Conservation (phyloP, 371 early-diverging fungal species). For the Syncephalastrum contaminatum region DNA sequence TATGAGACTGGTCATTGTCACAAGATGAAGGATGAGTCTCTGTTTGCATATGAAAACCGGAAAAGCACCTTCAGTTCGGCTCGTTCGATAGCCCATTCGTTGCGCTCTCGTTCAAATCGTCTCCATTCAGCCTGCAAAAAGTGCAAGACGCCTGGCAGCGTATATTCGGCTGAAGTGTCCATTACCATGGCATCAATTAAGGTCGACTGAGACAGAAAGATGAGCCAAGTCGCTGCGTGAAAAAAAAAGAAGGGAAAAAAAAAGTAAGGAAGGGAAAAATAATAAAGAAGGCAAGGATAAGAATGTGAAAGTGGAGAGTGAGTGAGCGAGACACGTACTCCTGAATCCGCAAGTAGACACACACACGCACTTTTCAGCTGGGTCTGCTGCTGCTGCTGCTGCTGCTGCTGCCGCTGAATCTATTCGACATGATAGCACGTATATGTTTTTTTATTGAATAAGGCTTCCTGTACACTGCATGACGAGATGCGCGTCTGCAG, state of each 20-base stretch:
- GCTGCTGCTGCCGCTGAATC: no score
- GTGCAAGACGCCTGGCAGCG: slow-evolving; percentile 83
- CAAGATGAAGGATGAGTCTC: background rate
- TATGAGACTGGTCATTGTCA: slow-evolving; percentile 59
- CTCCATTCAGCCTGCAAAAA: slow-evolving; percentile 87
- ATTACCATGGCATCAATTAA: slow-evolving; percentile 16
- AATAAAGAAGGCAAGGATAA: background rate
- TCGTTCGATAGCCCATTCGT: slow-evolving; percentile 87
- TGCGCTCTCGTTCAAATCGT: slow-evolving; percentile 82
- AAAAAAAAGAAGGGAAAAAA: no score
- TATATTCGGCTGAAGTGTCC: slow-evolving; percentile 52
- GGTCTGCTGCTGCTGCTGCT: no score
- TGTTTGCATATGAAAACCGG: background rate
- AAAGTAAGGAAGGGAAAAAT: no score
- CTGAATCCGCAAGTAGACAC: background rate
- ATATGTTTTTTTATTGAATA: no score
- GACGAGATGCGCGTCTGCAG: no score
- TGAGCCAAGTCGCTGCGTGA: no score
- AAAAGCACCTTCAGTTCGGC: slow-evolving; percentile 75
- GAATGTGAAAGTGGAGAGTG: background rate
- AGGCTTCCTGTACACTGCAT: no score
- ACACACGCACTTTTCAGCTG: background rate
- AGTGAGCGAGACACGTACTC: no score
- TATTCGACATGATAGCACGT: no score
- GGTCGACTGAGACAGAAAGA: no score